Percentiles rank a stretch among this genome's conserved stretches.
These are phyloP conservation scores for Chaetomidium leptoderma DNA, from an alignment of 495 filamentous ascomycete species.

Conservation along the genomic window DNA sequence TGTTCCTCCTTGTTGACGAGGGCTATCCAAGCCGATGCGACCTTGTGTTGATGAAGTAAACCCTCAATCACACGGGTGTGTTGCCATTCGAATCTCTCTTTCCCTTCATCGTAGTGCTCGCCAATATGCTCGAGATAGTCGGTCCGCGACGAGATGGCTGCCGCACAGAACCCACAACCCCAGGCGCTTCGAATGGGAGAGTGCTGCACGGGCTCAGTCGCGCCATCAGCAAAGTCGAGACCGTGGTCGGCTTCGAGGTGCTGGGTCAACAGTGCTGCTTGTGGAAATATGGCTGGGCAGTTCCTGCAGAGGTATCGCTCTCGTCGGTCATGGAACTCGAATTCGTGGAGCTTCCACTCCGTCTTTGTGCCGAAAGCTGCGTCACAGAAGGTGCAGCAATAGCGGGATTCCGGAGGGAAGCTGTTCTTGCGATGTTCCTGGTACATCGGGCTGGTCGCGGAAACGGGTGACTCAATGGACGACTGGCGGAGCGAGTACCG, in stretches of 20 bases:
- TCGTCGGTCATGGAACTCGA: slow-evolving; percentile 15
- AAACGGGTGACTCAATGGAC: slow-evolving; percentile 23
- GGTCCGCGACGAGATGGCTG: slow-evolving; percentile 5
- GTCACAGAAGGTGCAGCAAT: slow-evolving; percentile 29
- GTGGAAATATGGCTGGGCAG: slow-evolving; percentile 14
- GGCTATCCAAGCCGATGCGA: slow-evolving; percentile 18
- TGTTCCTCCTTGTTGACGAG: slow-evolving; percentile 20
- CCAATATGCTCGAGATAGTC: slow-evolving; percentile 27
- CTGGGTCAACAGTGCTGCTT: background rate
- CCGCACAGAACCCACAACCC: slow-evolving; percentile 31
- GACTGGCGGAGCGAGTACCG: slow-evolving; percentile 21
- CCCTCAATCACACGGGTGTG: slow-evolving; percentile 26
- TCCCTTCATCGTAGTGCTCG: slow-evolving; percentile 25
- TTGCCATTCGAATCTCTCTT: slow-evolving; percentile 22
- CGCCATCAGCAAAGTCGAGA: background rate
- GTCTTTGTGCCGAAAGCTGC: slow-evolving; percentile 17
- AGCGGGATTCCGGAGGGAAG: slow-evolving; percentile 9
- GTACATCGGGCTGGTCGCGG: slow-evolving; percentile 14
- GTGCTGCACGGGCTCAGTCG: background rate
- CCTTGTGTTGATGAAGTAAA: slow-evolving; percentile 21
- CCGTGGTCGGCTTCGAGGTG: slow-evolving; percentile 18
- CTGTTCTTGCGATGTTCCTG: slow-evolving; percentile 16
- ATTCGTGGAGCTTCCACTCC: slow-evolving; percentile 27
- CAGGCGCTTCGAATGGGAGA: slow-evolving; percentile 15
- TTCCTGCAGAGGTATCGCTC: slow-evolving; percentile 15